phyloP scores from a whole-genome alignment of 2,329 filamentous ascomycete species.

The Trichoderma brevicompactum region DNA sequence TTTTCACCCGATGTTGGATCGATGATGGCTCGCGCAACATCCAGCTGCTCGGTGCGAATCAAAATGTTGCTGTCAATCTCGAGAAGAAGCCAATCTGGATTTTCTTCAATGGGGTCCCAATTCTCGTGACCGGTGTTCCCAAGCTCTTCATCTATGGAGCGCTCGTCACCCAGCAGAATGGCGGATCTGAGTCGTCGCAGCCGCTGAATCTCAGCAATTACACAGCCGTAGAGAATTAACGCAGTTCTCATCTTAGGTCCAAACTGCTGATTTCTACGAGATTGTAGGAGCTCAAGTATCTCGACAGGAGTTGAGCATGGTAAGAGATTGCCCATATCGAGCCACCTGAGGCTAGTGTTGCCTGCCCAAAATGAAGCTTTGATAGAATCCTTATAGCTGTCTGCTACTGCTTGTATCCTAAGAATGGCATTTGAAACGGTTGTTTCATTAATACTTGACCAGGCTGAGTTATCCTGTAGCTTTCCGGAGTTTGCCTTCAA shows the following conservation, averaged over 20 bases:
- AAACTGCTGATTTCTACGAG: conserved; percentile 34
- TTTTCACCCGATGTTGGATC: conserved; percentile 56
- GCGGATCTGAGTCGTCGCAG: conserved; percentile 10
- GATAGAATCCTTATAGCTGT: background rate
- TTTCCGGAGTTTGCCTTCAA: background rate
- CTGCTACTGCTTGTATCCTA: background rate
- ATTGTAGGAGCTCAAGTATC: conserved; percentile 51
- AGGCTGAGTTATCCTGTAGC: background rate
- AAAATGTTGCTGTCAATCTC: conserved; percentile 68
- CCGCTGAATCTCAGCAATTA: conserved; percentile 42
- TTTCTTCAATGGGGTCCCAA: conserved; percentile 57
- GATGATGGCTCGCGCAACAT: conserved; percentile 65
- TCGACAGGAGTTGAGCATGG: conserved; percentile 42
- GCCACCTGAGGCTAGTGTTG: conserved; percentile 6
- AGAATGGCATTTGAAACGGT: background rate
- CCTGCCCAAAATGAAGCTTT: background rate
- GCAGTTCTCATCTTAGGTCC: conserved; percentile 44
- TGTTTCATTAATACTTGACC: background rate
- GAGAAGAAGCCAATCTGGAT: conserved; percentile 66
- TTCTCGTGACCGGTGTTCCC: conserved; percentile 49
- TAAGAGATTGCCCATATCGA: conserved; percentile 45
- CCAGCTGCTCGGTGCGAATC: conserved; percentile 64
- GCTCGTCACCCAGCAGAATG: background rate
- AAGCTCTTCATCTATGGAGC: conserved; percentile 18
- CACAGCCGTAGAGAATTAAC: conserved; percentile 50